Evolutionary conservation across 345 rosid genomes (phyloP), one percentile per base, ranked within the genome.

Genomic region (Gossypium australe): DNA sequence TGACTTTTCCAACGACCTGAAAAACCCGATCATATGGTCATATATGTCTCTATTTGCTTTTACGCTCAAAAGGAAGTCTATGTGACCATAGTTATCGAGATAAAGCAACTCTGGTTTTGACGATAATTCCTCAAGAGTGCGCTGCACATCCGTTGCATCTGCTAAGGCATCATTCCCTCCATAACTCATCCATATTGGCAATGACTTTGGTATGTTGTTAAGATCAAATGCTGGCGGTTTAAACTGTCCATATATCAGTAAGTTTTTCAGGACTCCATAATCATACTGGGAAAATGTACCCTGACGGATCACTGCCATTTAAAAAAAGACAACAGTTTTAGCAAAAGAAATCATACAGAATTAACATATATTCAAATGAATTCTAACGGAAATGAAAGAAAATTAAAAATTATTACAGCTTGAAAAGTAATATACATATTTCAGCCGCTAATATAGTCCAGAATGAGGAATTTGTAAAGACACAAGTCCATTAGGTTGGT

Each of bases 171-270:
- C 98, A 43, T 43, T 75, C 45, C 97, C 98, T 45, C 98, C 98
- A 48, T 89, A 89, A 38, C 87, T 89, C 95, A 92, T 89, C 97
- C 97, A 94, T 74, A 94, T 60, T 44, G 97, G 97, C 80, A 92
- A 79, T 29, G 87, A 82, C 79, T 79, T 78, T 1, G 98, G 97
- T 63, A 92, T 86, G 74, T 29, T 80, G 72, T 75, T 73, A 17
- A 94, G 89, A 76, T 91, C 84, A 69, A 91, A 94, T 61, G 81
- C 84, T 0, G 97, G 95, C 66, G 98, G 97, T 70, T 80, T 85
- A 4, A 73, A 48, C 52, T 73, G 80, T 49, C 97, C 91, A 75
- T 92, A 92, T 1, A 72, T 47, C 85, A 73, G 77, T 73, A 86
- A 57, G 78, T 92, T 94, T 80, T 88, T 87, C 58, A 88, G 52